Conservation (phyloP, 2,329 filamentous ascomycete genomes). For the Diaporthe sp. region DNA sequence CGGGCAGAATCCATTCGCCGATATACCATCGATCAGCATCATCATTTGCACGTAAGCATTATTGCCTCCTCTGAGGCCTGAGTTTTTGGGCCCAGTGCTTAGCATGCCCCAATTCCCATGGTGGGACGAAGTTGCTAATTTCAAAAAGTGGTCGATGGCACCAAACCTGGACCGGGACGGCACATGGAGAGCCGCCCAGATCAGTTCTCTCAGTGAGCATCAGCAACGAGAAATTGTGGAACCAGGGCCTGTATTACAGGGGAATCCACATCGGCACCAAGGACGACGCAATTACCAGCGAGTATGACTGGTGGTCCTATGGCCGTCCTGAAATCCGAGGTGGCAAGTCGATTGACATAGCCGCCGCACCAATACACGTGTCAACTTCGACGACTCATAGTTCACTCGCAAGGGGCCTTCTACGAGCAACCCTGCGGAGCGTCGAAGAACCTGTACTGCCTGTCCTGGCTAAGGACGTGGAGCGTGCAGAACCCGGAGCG, state of each 20-base stretch:
- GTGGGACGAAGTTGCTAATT: not conserved
- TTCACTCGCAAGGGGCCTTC: not conserved
- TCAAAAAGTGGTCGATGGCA: conserved; percentile 6
- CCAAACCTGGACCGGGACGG: rapidly evolving
- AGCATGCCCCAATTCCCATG: no score
- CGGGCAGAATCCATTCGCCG: not conserved
- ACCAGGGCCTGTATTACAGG: not conserved
- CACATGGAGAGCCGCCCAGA: not conserved
- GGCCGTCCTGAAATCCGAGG: not conserved
- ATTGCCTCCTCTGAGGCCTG: no score
- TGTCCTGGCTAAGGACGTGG: not conserved
- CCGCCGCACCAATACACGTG: not conserved
- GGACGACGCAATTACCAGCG: not conserved
- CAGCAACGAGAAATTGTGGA: conserved; percentile 7
- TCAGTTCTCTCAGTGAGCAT: not conserved
- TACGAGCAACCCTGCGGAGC: not conserved
- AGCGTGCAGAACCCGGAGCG: rapidly evolving
- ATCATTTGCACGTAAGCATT: not conserved
- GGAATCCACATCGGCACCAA: not conserved
- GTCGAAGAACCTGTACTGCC: not conserved
- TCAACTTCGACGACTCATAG: not conserved
- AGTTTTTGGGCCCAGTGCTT: no score
- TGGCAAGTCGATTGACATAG: not conserved
- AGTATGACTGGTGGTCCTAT: not conserved
- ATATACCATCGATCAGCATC: not conserved